phyloP scores from a whole-genome alignment of 257 asterid species.

The Solanum bulbocastanum region DNA sequence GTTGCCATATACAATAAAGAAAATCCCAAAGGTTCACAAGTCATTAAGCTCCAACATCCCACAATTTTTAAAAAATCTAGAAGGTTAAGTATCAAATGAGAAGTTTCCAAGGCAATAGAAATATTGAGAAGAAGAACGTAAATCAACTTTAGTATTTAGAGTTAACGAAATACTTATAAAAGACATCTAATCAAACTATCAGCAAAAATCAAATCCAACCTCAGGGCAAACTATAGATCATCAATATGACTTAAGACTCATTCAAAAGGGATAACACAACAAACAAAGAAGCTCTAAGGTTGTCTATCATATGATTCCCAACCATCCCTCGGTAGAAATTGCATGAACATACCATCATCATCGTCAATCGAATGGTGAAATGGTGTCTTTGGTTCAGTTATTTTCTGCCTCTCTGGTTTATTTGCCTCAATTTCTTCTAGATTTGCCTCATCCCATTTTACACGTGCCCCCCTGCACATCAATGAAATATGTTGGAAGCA shows the following conservation, averaged over 20 bases:
- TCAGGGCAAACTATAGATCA: not conserved
- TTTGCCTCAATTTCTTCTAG: slow-evolving; percentile 87
- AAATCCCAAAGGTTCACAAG: not conserved
- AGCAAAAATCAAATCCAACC: not conserved
- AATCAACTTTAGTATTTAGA: not conserved
- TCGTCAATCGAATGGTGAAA: slow-evolving; percentile 82
- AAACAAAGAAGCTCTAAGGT: not conserved
- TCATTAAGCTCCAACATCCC: not conserved
- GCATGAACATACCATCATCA: slow-evolving; percentile 34
- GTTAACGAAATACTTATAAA: not conserved
- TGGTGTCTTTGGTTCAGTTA: slow-evolving; percentile 96
- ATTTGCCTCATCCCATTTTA: slow-evolving; percentile 80
- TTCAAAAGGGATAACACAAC: not conserved
- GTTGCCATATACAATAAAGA: not conserved
- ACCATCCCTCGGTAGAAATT: not conserved
- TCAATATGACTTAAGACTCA: not conserved
- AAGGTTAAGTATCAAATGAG: not conserved
- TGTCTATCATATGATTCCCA: not conserved
- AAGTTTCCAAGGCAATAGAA: not conserved
- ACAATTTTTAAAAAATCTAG: not conserved
- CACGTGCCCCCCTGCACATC: slow-evolving; percentile 45
- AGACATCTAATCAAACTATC: not conserved
- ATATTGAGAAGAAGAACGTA: not conserved
- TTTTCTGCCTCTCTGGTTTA: slow-evolving; percentile 88
- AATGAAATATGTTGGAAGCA: not conserved